A percentile compares a stretch with the other conserved stretches of the same genome.
Conservation (phyloP, 352 stramenopile species). For the Phytopythium oedochilum region DNA sequence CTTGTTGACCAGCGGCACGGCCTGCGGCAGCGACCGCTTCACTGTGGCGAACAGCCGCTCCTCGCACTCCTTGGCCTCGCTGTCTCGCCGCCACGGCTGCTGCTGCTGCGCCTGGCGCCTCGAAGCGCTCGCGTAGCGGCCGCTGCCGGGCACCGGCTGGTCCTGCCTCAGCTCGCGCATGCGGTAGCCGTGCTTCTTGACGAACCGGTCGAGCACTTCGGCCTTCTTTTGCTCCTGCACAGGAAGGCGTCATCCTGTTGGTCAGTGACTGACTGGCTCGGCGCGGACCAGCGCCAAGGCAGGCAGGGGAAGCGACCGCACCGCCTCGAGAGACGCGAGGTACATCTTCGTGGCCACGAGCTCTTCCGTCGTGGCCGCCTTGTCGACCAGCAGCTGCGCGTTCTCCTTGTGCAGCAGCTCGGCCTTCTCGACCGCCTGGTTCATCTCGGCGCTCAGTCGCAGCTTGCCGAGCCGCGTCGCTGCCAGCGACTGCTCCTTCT, state of each 20-base stretch:
- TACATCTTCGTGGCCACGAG: conserved; percentile 67
- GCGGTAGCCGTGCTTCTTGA: conserved; percentile 73
- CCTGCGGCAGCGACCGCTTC: conserved; percentile 63
- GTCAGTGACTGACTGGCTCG: no score
- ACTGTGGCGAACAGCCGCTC: conserved; percentile 48
- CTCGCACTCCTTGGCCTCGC: conserved; percentile 36
- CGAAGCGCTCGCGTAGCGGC: conserved; percentile 70
- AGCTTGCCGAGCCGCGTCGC: conserved; percentile 44
- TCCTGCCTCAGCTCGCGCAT: conserved; percentile 39
- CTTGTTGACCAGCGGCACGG: conserved; percentile 66
- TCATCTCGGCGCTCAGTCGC: conserved; percentile 48
- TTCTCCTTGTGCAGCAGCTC: conserved; percentile 59
- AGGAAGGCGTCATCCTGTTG: no score
- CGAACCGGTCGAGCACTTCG: conserved; percentile 70
- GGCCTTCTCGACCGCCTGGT: conserved; percentile 47
- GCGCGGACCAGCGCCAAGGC: no score
- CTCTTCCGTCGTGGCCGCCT: conserved; percentile 53
- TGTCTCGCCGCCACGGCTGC: conserved; percentile 36
- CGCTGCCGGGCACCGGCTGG: conserved; percentile 44
- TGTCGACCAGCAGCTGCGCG: conserved; percentile 57
- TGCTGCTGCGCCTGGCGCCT: conserved; percentile 47
- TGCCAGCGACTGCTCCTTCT: conserved; percentile 49
- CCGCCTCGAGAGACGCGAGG: conserved; percentile 58
- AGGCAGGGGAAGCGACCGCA: no score
- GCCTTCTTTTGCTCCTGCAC: conserved; percentile 72